These are phyloP conservation scores for Paraconiothyrium brasiliense DNA, from an alignment of 2,329 filamentous ascomycete species.

Conservation along the genomic window DNA sequence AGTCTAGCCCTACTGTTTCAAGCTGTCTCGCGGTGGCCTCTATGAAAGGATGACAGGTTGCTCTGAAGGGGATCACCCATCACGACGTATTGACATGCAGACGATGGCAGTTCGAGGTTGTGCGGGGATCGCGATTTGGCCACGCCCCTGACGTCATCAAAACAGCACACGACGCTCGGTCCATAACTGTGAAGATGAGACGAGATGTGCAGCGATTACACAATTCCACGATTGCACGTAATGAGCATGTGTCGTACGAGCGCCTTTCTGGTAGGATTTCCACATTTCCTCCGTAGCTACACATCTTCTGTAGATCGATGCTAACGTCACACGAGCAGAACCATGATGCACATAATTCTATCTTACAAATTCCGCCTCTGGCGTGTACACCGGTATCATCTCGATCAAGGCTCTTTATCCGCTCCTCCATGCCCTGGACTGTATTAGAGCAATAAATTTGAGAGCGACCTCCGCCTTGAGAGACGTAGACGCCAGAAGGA, in stretches of 20 bases:
- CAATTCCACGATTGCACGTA: background rate
- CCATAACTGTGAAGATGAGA: conserved; percentile 17
- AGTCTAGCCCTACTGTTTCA: background rate
- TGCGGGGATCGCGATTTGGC: conserved; percentile 30
- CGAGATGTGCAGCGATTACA: background rate
- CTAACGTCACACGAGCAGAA: background rate
- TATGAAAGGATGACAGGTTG: background rate
- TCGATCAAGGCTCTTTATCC: conserved; percentile 29
- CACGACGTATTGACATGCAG: background rate
- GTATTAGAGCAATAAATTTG: conserved; percentile 20
- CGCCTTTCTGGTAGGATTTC: too few species aligned
- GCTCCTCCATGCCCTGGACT: conserved; percentile 38
- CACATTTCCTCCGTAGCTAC: too few species aligned
- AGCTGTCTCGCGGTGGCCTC: background rate
- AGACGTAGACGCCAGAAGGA: background rate
- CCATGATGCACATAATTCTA: background rate
- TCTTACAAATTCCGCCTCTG: conserved; percentile 10
- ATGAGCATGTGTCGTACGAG: background rate
- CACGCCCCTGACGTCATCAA: conserved; percentile 28
- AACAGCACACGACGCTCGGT: conserved; percentile 14
- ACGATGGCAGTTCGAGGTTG: conserved; percentile 30
- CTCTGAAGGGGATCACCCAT: background rate
- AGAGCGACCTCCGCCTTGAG: background rate
- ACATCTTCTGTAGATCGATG: background rate
- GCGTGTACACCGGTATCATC: too few species aligned